A percentile compares a stretch with the other conserved stretches of the same genome.
Conservation (phyloP, 768 basidiomycete genomes). For the Suillus clintonianus region DNA sequence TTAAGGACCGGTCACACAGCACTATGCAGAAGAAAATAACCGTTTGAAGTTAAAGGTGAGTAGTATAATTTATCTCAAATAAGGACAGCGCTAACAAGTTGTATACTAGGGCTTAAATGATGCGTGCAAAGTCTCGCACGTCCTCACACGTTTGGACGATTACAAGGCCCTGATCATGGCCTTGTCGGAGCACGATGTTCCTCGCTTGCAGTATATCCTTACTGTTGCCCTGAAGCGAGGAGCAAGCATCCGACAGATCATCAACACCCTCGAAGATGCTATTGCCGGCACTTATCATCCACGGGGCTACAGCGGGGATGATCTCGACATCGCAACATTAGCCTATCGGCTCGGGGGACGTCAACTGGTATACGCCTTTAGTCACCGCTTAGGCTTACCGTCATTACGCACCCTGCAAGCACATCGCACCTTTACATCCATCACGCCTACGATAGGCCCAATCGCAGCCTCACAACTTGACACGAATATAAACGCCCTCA, state of each 20-base stretch:
- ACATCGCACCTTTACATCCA: conserved; percentile 2
- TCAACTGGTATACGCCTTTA: conserved; percentile 13
- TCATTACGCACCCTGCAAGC: conserved; percentile 13
- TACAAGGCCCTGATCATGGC: conserved; percentile 7
- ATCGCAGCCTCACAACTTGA: conserved; percentile 5
- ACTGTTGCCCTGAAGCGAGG: conserved; percentile 10
- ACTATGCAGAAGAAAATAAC: too few relatives aligned
- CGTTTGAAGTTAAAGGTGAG: too few relatives aligned
- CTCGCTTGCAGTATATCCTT: conserved; percentile 7
- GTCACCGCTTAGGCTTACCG: conserved; percentile 10
- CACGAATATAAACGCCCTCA: conserved; percentile 13
- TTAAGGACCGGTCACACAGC: too few relatives aligned
- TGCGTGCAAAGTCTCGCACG: too few relatives aligned
- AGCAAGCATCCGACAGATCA: conserved; percentile 2
- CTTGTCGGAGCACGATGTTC: conserved; percentile 3
- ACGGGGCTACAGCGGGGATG: not conserved
- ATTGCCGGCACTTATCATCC: not conserved
- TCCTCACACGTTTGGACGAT: not conserved
- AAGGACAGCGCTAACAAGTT: too few relatives aligned
- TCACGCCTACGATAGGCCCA: conserved; percentile 12
- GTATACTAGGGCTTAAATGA: too few relatives aligned
- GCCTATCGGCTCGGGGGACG: conserved; percentile 13
- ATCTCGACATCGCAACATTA: conserved; percentile 11
- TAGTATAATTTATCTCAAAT: too few relatives aligned
- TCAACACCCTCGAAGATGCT: conserved; percentile 8